Percentiles rank a stretch among this genome's conserved stretches.
Evolutionary conservation across 129 eudicot genomes (phyloP).

Genomic region (Centaurea solstitialis): DNA sequence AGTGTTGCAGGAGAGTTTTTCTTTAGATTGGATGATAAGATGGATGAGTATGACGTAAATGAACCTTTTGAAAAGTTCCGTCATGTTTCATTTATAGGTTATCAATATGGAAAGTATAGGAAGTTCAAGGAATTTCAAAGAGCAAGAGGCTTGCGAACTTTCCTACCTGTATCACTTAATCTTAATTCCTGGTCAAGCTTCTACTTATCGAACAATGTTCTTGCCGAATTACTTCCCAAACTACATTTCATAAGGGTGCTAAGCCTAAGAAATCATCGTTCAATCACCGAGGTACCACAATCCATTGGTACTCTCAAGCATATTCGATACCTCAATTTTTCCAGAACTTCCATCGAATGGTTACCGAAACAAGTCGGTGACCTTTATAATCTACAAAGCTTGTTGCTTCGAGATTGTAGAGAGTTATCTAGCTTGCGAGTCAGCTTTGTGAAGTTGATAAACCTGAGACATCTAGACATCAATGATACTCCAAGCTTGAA

Average conservation of each 20-base stretch:
- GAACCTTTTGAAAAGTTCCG: no score
- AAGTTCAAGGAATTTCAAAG: conserved; percentile 9
- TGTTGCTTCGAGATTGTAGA: conserved; percentile 23
- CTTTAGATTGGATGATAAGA: no score
- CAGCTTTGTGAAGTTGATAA: conserved; percentile 26
- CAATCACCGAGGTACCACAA: no score
- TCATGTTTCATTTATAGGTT: no score
- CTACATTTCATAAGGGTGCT: neutral
- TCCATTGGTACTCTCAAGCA: no score
- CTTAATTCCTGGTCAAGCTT: conserved; percentile 3
- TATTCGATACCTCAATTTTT: no score
- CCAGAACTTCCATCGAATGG: no score
- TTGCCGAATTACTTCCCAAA: neutral
- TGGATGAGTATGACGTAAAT: no score
- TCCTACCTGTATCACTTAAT: conserved; percentile 30
- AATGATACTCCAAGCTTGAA: neutral
- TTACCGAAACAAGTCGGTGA: no score
- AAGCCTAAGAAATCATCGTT: no score
- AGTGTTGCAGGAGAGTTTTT: no score
- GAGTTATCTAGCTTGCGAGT: conserved; percentile 22
- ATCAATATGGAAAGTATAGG: no score
- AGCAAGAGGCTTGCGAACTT: conserved; percentile 30
- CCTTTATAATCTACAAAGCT: conserved; percentile 22
- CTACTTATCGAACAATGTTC: conserved; percentile 7
- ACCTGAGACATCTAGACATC: neutral